phyloP scores from a whole-genome alignment of 2,329 filamentous ascomycete genomes.

The Epichloe brachyelytri region DNA sequence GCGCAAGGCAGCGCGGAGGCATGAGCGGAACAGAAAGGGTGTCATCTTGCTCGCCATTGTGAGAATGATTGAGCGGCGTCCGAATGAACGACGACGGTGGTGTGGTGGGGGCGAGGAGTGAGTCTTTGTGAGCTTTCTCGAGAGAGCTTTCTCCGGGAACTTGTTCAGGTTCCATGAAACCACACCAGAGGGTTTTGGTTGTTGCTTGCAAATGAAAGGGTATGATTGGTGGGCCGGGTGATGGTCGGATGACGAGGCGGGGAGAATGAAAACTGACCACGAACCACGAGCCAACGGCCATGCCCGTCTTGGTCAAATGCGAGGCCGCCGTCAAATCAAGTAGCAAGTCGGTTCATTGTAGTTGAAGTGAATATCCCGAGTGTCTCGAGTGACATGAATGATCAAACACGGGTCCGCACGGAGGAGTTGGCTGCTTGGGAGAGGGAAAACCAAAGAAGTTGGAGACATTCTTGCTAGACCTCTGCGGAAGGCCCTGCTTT shows the following conservation, averaged over 20 bases:
- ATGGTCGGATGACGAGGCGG: slow-evolving; percentile 6
- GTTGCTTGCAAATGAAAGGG: slow-evolving; percentile 12
- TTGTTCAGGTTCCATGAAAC: too few relatives aligned
- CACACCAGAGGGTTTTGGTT: not conserved
- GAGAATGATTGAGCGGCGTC: slow-evolving; percentile 9
- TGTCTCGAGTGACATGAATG: too few relatives aligned
- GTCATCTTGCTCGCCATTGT: slow-evolving; percentile 75
- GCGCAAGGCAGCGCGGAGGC: slow-evolving; percentile 50
- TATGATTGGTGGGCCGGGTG: slow-evolving; percentile 12
- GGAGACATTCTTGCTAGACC: too few relatives aligned
- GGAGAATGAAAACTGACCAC: not conserved
- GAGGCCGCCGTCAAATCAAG: too few relatives aligned
- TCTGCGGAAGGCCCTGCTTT: too few relatives aligned
- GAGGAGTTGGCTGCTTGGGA: too few relatives aligned
- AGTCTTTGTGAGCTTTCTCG: slow-evolving; percentile 15
- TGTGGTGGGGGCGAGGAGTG: not conserved
- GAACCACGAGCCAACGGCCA: too few relatives aligned
- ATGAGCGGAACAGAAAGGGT: slow-evolving; percentile 58
- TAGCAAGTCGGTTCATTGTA: too few relatives aligned
- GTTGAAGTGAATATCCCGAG: too few relatives aligned
- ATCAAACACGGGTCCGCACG: too few relatives aligned
- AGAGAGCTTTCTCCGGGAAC: slow-evolving; percentile 2
- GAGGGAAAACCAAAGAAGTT: too few relatives aligned
- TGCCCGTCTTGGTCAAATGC: too few relatives aligned
- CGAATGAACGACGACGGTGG: slow-evolving; percentile 8